Evolutionary conservation across 2,329 filamentous ascomycete genomes (phyloP).

Genomic region (Colletotrichum sp.): DNA sequence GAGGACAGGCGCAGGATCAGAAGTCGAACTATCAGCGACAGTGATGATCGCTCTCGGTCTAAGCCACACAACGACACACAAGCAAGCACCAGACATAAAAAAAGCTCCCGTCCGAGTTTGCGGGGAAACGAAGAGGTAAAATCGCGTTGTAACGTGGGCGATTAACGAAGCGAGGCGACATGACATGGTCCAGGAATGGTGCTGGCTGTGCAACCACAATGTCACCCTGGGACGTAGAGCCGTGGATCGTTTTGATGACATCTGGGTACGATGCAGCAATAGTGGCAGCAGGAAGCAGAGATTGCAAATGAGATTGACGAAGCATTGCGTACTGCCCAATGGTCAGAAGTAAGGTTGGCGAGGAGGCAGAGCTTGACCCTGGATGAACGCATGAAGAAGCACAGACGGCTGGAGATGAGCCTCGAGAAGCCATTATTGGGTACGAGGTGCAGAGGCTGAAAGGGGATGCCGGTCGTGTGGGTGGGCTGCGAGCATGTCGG

Average conservation of each 20-base stretch:
- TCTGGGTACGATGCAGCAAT: not conserved
- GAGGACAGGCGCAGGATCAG: not conserved
- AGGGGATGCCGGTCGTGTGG: constrained; percentile 10
- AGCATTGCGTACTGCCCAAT: constrained; percentile 1
- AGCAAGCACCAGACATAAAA: not conserved
- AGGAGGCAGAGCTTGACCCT: not conserved
- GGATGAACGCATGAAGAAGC: constrained; percentile 19
- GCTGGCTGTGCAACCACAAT: not conserved
- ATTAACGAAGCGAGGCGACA: constrained; percentile 14
- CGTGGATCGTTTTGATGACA: not conserved
- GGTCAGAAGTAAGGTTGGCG: not conserved
- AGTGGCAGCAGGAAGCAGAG: not conserved
- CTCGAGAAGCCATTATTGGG: constrained; percentile 2
- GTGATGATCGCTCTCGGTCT: not conserved
- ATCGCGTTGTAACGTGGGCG: constrained; percentile 1
- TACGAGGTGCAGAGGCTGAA: constrained; percentile 18
- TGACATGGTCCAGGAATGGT: constrained; percentile 8
- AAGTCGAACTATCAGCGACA: not conserved
- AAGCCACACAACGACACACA: not conserved
- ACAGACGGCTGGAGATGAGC: constrained; percentile 24
- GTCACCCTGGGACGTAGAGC: not conserved
- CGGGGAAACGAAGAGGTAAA: constrained; percentile 7
- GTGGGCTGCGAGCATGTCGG: not conserved
- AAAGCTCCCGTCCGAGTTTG: not conserved
- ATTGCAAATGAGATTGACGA: constrained; percentile 18